These are phyloP conservation scores for Rhodamnia rubescens DNA, from an alignment of 345 rosid species.

Conservation along the genomic window DNA sequence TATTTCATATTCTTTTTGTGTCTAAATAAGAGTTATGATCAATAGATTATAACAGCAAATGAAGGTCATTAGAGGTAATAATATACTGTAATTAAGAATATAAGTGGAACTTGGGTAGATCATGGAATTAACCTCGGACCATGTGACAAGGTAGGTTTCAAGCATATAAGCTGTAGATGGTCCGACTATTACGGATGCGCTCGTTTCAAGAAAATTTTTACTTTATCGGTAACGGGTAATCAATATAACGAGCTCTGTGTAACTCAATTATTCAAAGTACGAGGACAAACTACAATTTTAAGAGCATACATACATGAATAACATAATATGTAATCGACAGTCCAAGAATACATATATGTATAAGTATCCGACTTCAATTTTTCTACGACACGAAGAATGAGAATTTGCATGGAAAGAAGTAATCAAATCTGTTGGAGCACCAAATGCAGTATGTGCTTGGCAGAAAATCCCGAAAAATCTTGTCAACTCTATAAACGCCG, in stretches of 20 bases:
- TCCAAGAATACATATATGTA: background rate
- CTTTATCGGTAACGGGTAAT: too few species aligned
- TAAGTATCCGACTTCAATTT: background rate
- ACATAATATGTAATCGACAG: background rate
- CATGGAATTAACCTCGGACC: too few species aligned
- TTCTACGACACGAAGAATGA: background rate
- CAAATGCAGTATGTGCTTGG: background rate
- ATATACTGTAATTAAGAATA: too few species aligned
- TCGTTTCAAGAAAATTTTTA: background rate
- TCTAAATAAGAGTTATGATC: too few species aligned
- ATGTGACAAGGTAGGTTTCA: too few species aligned
- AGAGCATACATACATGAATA: background rate
- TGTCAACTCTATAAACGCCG: background rate
- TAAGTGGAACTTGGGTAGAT: too few species aligned
- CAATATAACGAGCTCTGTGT: too few species aligned
- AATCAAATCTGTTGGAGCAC: background rate
- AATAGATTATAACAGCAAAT: too few species aligned
- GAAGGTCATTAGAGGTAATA: too few species aligned
- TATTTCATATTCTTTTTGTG: too few species aligned
- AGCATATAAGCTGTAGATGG: background rate
- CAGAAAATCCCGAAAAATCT: background rate
- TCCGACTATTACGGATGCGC: background rate
- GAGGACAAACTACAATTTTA: background rate
- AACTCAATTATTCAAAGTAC: background rate
- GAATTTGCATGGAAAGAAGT: background rate